phyloP scores from a whole-genome alignment of 2,329 filamentous ascomycete species.

The Canariomyces notabilis region DNA sequence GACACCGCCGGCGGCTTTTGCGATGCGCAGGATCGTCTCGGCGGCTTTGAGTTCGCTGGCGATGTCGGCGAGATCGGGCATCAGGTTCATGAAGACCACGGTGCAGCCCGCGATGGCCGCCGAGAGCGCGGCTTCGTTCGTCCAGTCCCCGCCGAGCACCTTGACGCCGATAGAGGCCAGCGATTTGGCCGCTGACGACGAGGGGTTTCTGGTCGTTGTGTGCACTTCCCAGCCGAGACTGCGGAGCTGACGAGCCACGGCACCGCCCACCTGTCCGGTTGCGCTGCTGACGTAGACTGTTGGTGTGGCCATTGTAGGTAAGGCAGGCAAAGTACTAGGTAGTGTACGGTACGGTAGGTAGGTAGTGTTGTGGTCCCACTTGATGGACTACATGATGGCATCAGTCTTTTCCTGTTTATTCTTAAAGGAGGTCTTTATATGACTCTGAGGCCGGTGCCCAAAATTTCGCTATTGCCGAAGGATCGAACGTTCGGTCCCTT shows the following conservation, averaged over 20 bases:
- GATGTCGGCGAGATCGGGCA: constrained; percentile 30
- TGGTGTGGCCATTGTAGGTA: constrained; percentile 21
- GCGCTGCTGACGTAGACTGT: constrained; percentile 36
- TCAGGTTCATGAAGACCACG: constrained; percentile 33
- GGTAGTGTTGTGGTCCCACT: no score
- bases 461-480: no score
- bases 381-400: no score
- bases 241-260: constrained; percentile 33
- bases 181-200: constrained; percentile 28
- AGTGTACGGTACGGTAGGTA: no score
- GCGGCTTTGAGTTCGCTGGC: constrained; percentile 29
- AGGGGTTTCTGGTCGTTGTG: constrained; percentile 30
- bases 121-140: constrained; percentile 29
- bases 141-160: constrained; percentile 32
- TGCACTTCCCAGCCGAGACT: constrained; percentile 27
- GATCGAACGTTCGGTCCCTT: no score
- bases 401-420: no score
- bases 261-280: constrained; percentile 38
- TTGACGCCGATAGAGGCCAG: constrained; percentile 31
- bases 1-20: constrained; percentile 34
- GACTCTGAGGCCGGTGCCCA: no score
- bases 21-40: constrained; percentile 32
- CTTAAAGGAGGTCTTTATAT: no score
- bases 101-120: constrained; percentile 29
- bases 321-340: no score